Conservation (phyloP, 2,329 filamentous ascomycete species). For the Didymella segeticola region DNA sequence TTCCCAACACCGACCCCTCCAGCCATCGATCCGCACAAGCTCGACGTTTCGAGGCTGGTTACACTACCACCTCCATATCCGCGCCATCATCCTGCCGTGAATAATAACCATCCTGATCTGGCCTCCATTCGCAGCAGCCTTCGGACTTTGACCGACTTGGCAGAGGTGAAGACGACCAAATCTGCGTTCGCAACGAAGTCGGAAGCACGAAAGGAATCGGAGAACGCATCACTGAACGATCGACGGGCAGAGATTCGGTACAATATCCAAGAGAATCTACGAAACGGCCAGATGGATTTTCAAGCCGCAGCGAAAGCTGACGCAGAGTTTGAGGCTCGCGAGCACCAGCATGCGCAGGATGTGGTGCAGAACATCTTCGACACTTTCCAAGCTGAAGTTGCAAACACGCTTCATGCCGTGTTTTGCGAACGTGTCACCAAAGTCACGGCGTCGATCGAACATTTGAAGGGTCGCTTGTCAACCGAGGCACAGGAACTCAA, state of each 20-base stretch:
- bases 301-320: constrained; percentile 84
- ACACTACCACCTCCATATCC: constrained; percentile 94
- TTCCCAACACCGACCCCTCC: constrained; percentile 49
- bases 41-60: constrained; percentile 91
- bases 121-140: constrained; percentile 76
- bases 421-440: constrained; percentile 76
- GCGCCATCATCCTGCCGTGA: constrained; percentile 91
- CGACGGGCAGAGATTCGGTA: constrained; percentile 71
- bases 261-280: constrained; percentile 81
- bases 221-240: constrained; percentile 61
- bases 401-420: constrained; percentile 82
- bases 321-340: constrained; percentile 73
- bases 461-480: constrained; percentile 74
- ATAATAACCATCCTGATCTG: constrained; percentile 94
- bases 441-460: constrained; percentile 78
- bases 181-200: constrained; percentile 59
- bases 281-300: constrained; percentile 79
- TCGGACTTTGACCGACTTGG: constrained; percentile 74
- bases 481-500: constrained; percentile 71
- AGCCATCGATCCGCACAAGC: constrained; percentile 60
- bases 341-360: constrained; percentile 74
- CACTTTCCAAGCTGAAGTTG: constrained; percentile 79
- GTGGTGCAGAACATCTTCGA: constrained; percentile 82
- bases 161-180: constrained; percentile 74
- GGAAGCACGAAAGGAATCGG: constrained; percentile 61